Conservation (phyloP, 2,329 filamentous ascomycete genomes). For the Claviceps pazoutovae region DNA sequence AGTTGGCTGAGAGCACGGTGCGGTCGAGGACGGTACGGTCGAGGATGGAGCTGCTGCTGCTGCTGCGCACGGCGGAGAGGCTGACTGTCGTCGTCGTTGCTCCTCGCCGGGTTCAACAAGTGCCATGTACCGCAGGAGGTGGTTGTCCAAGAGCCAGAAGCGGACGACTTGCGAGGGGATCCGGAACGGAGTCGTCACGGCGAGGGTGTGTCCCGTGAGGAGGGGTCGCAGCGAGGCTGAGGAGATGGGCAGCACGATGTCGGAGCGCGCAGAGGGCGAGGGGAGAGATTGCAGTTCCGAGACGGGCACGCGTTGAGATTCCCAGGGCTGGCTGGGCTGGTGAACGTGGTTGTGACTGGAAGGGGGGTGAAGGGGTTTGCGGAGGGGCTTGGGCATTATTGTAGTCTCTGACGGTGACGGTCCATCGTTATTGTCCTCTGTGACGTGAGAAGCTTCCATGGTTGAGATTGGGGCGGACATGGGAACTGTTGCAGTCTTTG, state of each 20-base stretch:
- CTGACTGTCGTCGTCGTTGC: background rate
- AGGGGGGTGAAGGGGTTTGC: slow-evolving; percentile 16
- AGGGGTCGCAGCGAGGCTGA: slow-evolving; percentile 34
- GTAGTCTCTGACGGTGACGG: background rate
- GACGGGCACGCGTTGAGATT: slow-evolving; percentile 37
- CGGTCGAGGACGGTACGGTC: background rate
- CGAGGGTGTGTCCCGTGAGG: slow-evolving; percentile 32
- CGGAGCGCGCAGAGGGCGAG: slow-evolving; percentile 34
- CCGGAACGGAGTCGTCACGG: slow-evolving; percentile 42
- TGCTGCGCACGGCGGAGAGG: slow-evolving; percentile 18
- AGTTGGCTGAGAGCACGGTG: background rate
- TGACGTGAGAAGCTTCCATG: background rate
- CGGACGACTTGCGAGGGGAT: slow-evolving; percentile 40
- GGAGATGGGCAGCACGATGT: slow-evolving; percentile 39
- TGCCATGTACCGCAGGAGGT: slow-evolving; percentile 46
- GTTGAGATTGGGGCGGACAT: background rate
- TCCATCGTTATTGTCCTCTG: background rate
- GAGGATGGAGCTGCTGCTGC: background rate
- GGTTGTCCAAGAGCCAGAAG: slow-evolving; percentile 47
- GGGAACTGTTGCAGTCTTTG: background rate
- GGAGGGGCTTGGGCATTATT: slow-evolving; percentile 7
- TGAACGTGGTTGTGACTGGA: background rate
- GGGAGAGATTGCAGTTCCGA: slow-evolving; percentile 33
- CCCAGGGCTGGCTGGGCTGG: slow-evolving; percentile 18
- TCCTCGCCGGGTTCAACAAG: slow-evolving; percentile 31